Evolutionary conservation across 2,329 filamentous ascomycete genomes (phyloP), one percentile per base, ranked within the genome.

Genomic region (Apiospora koreana): DNA sequence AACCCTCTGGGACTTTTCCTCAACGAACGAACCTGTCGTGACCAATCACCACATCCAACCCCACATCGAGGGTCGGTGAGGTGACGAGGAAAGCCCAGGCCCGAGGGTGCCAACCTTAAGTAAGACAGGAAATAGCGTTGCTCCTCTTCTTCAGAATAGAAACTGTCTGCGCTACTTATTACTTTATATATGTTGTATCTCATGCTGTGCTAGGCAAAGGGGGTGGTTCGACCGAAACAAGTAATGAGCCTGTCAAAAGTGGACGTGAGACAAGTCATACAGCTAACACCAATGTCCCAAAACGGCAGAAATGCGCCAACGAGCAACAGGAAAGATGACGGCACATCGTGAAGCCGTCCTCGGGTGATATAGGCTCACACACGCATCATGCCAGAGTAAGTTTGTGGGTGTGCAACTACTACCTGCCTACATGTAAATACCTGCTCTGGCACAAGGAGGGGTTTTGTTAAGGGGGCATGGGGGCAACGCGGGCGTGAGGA

Each of bases 211-310:
- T 62, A 35, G 21, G 28, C n/a, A 9, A 62, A 62, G 31, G 10
- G 54, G 54, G 31, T n/a, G 54, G 54, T 38, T n/a, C 54, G 9
- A 62, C 54, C 54, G 54, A 62, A 62, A 62, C 54, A 21, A 62
- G 54, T 38, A 38, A 62, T 62, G 28, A 38, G 50, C 28, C 28
- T 16, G 50, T 58, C 50, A 31, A 58, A 35, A 35, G 54, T 38
- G 31, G 54, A 10, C 14, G 54, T 62, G 31, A 62, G 54, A 62
- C 54, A 62, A 23, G 54, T 38, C 54, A 62, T 62, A 62, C 54
- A 62, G 9, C 21, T 18, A 35, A 62, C 54, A 62, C 54, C 54
- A 62, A 62, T 62, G 31, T 62, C 54, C 54, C 54, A 62, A 62
- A 62, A 62, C 31, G 54, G 54, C 54, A 62, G 54, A 31, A 38